Evolutionary conservation across 805 yeast species (phyloP).

Genomic region (Candida odintsovae): DNA sequence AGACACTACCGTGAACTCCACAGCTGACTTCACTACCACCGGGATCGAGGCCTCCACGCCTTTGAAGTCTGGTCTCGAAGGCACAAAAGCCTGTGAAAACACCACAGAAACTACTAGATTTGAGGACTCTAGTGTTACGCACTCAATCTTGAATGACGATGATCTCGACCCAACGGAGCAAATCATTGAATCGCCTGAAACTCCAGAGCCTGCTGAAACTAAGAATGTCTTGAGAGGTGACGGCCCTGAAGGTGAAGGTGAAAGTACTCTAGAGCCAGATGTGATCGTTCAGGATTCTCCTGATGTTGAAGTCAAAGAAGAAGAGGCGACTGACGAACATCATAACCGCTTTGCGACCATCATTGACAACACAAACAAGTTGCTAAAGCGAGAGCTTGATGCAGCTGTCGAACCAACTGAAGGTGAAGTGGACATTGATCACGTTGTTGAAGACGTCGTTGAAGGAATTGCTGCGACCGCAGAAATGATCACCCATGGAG

Average conservation of each 20-base stretch:
- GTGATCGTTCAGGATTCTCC: not conserved
- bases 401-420: not conserved
- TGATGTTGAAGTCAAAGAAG: not conserved
- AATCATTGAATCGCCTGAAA: not conserved
- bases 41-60: not conserved
- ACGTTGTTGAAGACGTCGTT: not conserved
- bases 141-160: not conserved
- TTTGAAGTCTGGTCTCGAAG: not conserved
- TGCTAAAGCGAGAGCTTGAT: not conserved
- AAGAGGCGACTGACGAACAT: not conserved
- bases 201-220: not conserved
- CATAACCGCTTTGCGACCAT: not conserved
- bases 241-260: constrained; percentile 3
- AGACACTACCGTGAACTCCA: not conserved
- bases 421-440: not conserved
- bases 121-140: not conserved
- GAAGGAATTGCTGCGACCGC: not conserved
- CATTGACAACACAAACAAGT: not conserved
- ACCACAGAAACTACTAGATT: not conserved
- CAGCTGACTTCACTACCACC: not conserved
- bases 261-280: not conserved
- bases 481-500: not conserved
- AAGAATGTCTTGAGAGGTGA: not conserved
- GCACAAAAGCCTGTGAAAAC: not conserved
- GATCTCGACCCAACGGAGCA: not conserved